Evolutionary conservation across 305 asterid species (phyloP).

Genomic region (Striga hermonthica): DNA sequence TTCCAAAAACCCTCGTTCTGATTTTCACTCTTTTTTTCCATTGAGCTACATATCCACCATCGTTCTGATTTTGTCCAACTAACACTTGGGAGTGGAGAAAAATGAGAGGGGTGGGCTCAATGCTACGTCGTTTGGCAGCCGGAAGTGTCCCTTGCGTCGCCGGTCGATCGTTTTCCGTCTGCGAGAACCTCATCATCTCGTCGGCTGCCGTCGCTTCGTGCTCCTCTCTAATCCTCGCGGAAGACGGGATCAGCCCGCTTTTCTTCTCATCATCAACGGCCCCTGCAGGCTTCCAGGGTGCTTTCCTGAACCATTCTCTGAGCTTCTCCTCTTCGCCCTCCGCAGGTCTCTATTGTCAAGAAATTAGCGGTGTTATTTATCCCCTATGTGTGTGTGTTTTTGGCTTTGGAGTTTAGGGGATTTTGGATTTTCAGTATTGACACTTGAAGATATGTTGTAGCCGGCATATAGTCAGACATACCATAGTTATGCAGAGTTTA

Average conservation of each 20-base stretch:
- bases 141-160: constrained; percentile 29
- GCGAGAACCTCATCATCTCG: constrained; percentile 44
- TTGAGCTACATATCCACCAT: too few relatives aligned
- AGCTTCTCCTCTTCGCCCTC: constrained; percentile 60
- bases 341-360: constrained; percentile 41
- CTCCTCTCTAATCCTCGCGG: constrained; percentile 45
- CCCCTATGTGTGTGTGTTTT: neutral
- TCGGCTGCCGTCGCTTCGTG: constrained; percentile 51
- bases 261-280: constrained; percentile 34
- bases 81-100: neutral
- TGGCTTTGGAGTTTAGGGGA: neutral
- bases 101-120: constrained; percentile 43
- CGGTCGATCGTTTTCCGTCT: constrained; percentile 39
- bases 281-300: constrained; percentile 25
- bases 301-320: constrained; percentile 41
- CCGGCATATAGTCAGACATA: neutral
- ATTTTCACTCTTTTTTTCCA: too few relatives aligned
- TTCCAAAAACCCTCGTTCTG: constrained; percentile 13
- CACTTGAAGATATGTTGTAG: neutral
- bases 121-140: constrained; percentile 47
- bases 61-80: neutral
- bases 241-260: constrained; percentile 37
- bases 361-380: neutral
- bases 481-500: neutral
- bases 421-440: constrained; percentile 4